These are phyloP conservation scores for Colletotrichum tabaci DNA, from an alignment of 2,329 filamentous ascomycete genomes.

Conservation along the genomic window DNA sequence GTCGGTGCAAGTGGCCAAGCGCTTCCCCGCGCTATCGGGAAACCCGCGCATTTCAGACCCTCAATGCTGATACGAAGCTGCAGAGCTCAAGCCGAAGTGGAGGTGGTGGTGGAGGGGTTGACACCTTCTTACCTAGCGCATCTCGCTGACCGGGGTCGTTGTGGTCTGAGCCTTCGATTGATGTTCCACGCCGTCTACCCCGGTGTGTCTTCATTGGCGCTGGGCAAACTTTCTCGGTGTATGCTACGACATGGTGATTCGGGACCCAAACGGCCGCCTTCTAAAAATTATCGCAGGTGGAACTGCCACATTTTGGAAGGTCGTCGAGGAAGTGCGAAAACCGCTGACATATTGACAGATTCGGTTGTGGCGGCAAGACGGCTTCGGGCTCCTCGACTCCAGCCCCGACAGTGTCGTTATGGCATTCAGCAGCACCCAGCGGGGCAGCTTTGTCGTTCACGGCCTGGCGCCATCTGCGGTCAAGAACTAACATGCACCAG, in stretches of 20 bases:
- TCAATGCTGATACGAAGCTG: slow-evolving; percentile 39
- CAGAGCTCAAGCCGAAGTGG: slow-evolving; percentile 30
- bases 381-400: background rate
- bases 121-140: slow-evolving; percentile 17
- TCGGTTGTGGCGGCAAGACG: slow-evolving; percentile 7
- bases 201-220: slow-evolving; percentile 8
- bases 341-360: slow-evolving; percentile 29
- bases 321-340: background rate
- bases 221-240: slow-evolving; percentile 17
- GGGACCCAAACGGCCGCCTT: no score
- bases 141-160: slow-evolving; percentile 14
- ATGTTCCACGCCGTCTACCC: slow-evolving; percentile 26
- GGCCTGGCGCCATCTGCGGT: slow-evolving; percentile 11
- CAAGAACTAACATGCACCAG: slow-evolving; percentile 1
- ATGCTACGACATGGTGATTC: background rate
- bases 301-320: background rate
- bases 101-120: slow-evolving; percentile 10
- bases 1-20: slow-evolving; percentile 1
- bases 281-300: no score
- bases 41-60: slow-evolving; percentile 5
- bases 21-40: slow-evolving; percentile 28
- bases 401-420: background rate
- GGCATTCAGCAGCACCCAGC: background rate
- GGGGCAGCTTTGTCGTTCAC: background rate
- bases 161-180: slow-evolving; percentile 13